These are phyloP conservation scores for Pleomassaria siparia DNA, from an alignment of 2,329 filamentous ascomycete genomes.

Conservation along the genomic window DNA sequence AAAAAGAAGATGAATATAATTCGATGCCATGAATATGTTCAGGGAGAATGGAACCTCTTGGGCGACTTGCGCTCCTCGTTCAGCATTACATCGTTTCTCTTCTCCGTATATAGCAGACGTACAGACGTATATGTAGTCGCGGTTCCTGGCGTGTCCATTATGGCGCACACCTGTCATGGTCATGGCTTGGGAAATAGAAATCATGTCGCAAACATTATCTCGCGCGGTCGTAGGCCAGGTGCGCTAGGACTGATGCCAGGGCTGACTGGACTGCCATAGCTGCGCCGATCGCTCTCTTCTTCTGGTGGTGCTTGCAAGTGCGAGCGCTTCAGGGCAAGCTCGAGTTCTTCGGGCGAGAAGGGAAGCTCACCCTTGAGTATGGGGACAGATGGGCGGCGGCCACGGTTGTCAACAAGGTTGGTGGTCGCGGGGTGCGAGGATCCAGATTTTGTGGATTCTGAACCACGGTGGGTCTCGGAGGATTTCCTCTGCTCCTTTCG, in stretches of 20 bases:
- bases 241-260: conserved; percentile 8
- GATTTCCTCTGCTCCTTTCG: too few species aligned
- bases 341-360: conserved; percentile 50
- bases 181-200: too few species aligned
- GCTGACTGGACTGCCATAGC: conserved; percentile 19
- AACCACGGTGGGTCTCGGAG: conserved; percentile 22
- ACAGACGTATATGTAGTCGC: too few species aligned
- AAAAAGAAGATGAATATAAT: too few species aligned
- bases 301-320: conserved; percentile 36
- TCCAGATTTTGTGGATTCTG: conserved; percentile 9
- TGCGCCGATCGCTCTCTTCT: conserved; percentile 32
- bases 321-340: conserved; percentile 46
- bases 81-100: too few species aligned
- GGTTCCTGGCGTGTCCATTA: too few species aligned
- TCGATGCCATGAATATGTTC: background rate
- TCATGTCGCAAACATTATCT: background rate
- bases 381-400: conserved; percentile 27
- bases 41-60: background rate
- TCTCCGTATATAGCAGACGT: too few species aligned
- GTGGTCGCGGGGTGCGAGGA: conserved; percentile 24
- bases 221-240: background rate
- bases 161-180: too few species aligned
- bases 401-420: conserved; percentile 12
- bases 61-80: background rate
- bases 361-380: conserved; percentile 40